A percentile compares a stretch with the other conserved stretches of the same genome.
These are phyloP conservation scores for Zygoascus tannicola DNA, from an alignment of 805 yeast genomes.

Conservation along the genomic window DNA sequence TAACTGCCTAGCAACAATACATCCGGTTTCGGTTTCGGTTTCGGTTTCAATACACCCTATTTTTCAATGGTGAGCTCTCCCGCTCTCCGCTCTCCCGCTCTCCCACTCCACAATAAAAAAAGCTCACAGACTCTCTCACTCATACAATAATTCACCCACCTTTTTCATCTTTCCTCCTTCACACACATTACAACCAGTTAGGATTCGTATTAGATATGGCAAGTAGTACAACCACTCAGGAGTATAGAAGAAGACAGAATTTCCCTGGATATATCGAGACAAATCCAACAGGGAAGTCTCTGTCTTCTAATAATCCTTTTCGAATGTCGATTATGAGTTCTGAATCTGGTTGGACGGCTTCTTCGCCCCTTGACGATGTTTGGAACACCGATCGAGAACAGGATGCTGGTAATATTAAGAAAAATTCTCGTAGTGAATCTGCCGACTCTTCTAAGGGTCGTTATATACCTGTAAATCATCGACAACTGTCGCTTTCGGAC, in stretches of 20 bases:
- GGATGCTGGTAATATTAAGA: neutral
- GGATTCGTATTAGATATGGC: too few relatives aligned
- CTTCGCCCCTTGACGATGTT: slow-evolving; percentile 23
- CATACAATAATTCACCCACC: too few relatives aligned
- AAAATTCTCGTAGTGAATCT: neutral
- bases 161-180: too few relatives aligned
- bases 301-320: slow-evolving; percentile 21
- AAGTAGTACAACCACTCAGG: neutral
- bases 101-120: too few relatives aligned
- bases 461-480: neutral
- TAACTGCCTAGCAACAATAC: too few relatives aligned
- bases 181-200: too few relatives aligned
- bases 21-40: too few relatives aligned
- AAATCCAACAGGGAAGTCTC: slow-evolving; percentile 6
- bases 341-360: slow-evolving; percentile 7
- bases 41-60: too few relatives aligned
- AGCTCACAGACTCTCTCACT: too few relatives aligned
- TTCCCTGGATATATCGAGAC: slow-evolving; percentile 8
- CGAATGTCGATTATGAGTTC: slow-evolving; percentile 11
- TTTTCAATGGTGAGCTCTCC: too few relatives aligned
- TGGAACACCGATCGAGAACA: too few relatives aligned
- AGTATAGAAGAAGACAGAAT: slow-evolving; percentile 6
- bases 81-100: too few relatives aligned
- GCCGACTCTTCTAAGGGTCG: neutral
- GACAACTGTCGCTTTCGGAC: neutral